These are phyloP conservation scores for Sanghuangporus baumii DNA, from an alignment of 1,284 basidiomycete genomes.

Conservation along the genomic window DNA sequence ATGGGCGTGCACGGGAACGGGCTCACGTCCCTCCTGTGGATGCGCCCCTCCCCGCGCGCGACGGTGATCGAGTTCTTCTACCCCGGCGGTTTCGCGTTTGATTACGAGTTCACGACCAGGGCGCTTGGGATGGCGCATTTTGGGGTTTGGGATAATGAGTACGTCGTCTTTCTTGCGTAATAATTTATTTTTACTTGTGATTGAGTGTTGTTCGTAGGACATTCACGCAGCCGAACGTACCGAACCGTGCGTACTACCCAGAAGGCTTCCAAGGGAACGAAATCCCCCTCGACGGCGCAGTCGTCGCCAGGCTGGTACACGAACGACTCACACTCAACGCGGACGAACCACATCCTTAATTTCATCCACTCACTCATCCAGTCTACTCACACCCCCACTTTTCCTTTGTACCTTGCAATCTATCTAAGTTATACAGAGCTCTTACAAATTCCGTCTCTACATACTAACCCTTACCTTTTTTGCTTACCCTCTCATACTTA, in stretches of 20 bases:
- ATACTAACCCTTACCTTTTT: too few relatives aligned
- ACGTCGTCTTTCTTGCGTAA: slow-evolving; percentile 18
- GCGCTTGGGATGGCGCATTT: slow-evolving; percentile 81
- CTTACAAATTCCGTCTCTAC: neutral
- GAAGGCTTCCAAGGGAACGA: slow-evolving; percentile 55
- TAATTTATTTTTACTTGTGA: neutral
- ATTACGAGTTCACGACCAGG: slow-evolving; percentile 79
- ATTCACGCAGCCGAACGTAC: slow-evolving; percentile 44
- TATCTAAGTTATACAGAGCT: neutral
- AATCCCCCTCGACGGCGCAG: slow-evolving; percentile 45
- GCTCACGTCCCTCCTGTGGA: slow-evolving; percentile 78
- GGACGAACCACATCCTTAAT: neutral
- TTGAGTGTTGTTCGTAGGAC: slow-evolving; percentile 23
- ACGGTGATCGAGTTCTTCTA: slow-evolving; percentile 90
- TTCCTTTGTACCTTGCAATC: neutral
- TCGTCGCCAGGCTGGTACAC: slow-evolving; percentile 33
- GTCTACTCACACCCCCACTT: neutral
- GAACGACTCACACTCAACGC: slow-evolving; percentile 25
- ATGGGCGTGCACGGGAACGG: slow-evolving; percentile 89
- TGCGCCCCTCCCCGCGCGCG: slow-evolving; percentile 67
- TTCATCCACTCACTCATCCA: neutral
- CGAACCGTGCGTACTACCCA: slow-evolving; percentile 42
- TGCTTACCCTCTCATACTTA: too few relatives aligned
- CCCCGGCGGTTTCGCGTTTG: slow-evolving; percentile 78
- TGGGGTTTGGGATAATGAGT: slow-evolving; percentile 72